Evolutionary conservation across 163 green algal species (phyloP).

Genomic region (Chlamydomonas reinhardtii): DNA sequence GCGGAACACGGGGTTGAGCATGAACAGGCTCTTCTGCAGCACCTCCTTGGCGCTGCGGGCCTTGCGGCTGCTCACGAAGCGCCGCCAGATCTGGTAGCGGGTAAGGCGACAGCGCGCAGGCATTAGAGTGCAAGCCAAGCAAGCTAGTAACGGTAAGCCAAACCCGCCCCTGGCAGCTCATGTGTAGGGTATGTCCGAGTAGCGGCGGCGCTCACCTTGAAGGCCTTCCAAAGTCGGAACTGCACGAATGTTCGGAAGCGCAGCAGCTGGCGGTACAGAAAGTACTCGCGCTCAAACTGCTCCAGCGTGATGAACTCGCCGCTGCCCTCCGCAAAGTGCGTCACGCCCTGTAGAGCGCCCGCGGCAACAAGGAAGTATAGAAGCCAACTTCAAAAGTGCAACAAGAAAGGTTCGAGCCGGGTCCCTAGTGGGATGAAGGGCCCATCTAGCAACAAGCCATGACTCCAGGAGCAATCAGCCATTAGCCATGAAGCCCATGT

Average conservation of each 20-base stretch:
- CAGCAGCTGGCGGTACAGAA: conserved; percentile 61
- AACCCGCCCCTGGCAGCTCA: no score
- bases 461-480: no score
- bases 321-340: conserved; percentile 48
- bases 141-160: no score
- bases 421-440: no score
- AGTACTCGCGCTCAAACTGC: conserved; percentile 63
- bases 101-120: no score
- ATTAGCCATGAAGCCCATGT: no score
- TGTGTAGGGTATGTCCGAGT: no score
- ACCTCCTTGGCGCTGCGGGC: conserved; percentile 36
- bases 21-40: conserved; percentile 56
- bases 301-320: conserved; percentile 60
- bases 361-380: not conserved
- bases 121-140: no score
- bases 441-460: no score
- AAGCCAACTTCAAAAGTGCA: no score
- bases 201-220: conserved; percentile 41
- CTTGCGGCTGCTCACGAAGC: conserved; percentile 51
- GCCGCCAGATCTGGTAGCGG: conserved; percentile 54
- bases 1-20: conserved; percentile 60
- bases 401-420: no score
- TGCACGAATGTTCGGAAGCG: conserved; percentile 58
- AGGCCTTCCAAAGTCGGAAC: conserved; percentile 57
- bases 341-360: conserved; percentile 51